Percentiles rank a stretch among this genome's conserved stretches.
phyloP scores from a whole-genome alignment of 345 rosid genomes.

The Salix arbutifolia region DNA sequence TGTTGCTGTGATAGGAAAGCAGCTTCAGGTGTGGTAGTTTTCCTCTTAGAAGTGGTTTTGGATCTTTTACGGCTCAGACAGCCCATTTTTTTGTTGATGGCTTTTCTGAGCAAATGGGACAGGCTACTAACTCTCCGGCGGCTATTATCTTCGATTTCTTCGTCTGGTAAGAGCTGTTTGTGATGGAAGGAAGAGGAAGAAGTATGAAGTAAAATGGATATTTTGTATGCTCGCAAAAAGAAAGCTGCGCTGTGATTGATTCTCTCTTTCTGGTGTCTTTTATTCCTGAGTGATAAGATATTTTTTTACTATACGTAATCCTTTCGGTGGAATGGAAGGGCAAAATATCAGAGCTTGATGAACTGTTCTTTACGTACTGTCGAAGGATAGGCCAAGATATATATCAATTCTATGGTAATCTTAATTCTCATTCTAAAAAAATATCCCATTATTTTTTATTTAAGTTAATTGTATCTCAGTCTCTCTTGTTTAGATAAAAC shows the following conservation, averaged over 20 bases:
- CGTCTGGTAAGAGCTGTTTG: background rate
- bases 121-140: background rate
- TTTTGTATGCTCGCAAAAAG: background rate
- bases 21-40: background rate
- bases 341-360: background rate
- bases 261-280: slow-evolving; percentile 9
- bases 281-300: slow-evolving; percentile 11
- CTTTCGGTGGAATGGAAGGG: slow-evolving; percentile 19
- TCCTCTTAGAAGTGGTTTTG: slow-evolving; percentile 22
- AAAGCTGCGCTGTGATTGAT: slow-evolving; percentile 16
- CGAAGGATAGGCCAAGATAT: no score
- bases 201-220: background rate
- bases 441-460: no score
- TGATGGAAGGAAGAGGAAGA: background rate
- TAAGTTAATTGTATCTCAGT: no score
- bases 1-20: slow-evolving; percentile 4
- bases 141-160: background rate
- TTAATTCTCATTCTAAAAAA: no score
- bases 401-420: no score
- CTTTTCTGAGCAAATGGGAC: background rate
- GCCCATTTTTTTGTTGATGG: slow-evolving; percentile 31
- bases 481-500: no score
- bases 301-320: background rate
- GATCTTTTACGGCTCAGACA: slow-evolving; percentile 39
- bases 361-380: no score